phyloP scores from a whole-genome alignment of 1,139 yeast species.

The Starmera stellimalicola region DNA sequence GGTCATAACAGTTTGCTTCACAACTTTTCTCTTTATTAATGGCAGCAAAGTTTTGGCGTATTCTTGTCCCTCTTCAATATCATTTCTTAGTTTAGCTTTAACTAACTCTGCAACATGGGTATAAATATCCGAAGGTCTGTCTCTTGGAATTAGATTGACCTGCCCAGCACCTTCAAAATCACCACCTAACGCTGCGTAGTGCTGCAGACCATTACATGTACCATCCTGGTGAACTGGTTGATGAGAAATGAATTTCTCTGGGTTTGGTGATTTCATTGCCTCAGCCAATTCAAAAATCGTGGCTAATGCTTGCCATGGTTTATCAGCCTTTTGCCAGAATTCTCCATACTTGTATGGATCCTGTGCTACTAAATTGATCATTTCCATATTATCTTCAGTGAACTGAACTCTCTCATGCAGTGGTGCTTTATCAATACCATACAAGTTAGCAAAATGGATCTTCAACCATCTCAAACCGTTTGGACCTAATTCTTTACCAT shows the following conservation, averaged over 20 bases:
- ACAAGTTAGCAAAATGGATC: constrained; percentile 80
- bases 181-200: constrained; percentile 97
- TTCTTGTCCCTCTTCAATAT: constrained; percentile 45
- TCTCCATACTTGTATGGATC: constrained; percentile 53
- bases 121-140: constrained; percentile 87
- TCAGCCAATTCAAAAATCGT: constrained; percentile 72
- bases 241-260: constrained; percentile 64
- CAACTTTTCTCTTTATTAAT: constrained; percentile 74
- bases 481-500: constrained; percentile 70
- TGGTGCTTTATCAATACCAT: constrained; percentile 80
- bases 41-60: constrained; percentile 33
- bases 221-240: constrained; percentile 97
- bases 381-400: constrained; percentile 57
- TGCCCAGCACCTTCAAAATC: constrained; percentile 90
- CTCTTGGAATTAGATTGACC: constrained; percentile 78
- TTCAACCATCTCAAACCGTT: constrained; percentile 81
- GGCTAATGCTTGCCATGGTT: constrained; percentile 93
- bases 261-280: constrained; percentile 65
- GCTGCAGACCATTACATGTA: constrained; percentile 95
- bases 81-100: constrained; percentile 42
- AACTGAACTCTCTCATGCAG: constrained; percentile 66
- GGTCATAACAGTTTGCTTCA: constrained; percentile 97
- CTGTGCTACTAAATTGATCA: constrained; percentile 56
- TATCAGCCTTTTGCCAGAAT: constrained; percentile 86
- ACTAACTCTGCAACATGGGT: constrained; percentile 75